These are phyloP conservation scores for Cyclostephanos tholiformis DNA, from an alignment of 108 stramenopile species.

Conservation along the genomic window DNA sequence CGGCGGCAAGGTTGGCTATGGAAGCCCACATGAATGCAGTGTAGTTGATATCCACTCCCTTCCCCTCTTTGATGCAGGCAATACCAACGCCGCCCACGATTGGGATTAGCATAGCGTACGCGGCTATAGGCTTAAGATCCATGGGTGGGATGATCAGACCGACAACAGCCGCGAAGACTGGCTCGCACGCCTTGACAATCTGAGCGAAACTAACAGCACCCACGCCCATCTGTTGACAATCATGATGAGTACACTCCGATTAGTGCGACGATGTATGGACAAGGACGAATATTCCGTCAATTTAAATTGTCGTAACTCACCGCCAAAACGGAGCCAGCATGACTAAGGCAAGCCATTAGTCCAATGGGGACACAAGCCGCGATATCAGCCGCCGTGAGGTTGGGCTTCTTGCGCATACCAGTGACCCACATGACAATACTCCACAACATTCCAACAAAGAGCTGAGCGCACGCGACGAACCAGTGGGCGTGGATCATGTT, in stretches of 20 bases:
- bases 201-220: conserved; percentile 97
- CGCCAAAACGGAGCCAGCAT: conserved; percentile 84
- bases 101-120: conserved; percentile 90
- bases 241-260: background rate
- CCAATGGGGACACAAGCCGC: conserved; percentile 82
- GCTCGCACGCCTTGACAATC: conserved; percentile 97
- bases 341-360: conserved; percentile 73
- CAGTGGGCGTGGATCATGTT: conserved; percentile 89
- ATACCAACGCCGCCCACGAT: conserved; percentile 94
- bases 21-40: conserved; percentile 90
- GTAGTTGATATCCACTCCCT: conserved; percentile 89
- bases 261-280: background rate
- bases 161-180: conserved; percentile 91
- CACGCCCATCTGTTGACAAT: conserved; percentile 69
- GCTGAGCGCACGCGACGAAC: conserved; percentile 82
- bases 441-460: conserved; percentile 77
- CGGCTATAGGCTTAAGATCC: conserved; percentile 82
- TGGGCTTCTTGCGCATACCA: conserved; percentile 80
- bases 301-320: conserved; percentile 19
- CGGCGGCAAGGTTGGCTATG: conserved; percentile 89
- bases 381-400: conserved; percentile 71
- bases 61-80: conserved; percentile 90
- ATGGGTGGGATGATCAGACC: conserved; percentile 83
- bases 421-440: conserved; percentile 75
- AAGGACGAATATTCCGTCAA: background rate